Base-by-base conservation (phyloP, 768 basidiomycete species). In the Amanita phalloides region DNA sequence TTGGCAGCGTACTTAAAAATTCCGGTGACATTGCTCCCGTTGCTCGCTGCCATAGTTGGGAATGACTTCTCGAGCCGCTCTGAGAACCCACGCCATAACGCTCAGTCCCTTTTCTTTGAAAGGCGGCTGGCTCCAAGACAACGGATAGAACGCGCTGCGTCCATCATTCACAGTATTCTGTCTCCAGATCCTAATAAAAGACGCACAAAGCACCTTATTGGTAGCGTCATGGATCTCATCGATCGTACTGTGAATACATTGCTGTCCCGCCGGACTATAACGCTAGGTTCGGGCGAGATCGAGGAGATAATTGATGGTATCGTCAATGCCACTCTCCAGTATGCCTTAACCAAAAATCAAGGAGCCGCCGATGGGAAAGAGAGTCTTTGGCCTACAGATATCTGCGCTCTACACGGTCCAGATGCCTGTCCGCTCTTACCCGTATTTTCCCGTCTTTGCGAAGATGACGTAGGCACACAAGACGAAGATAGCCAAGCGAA, bases 181-280 rank as follows among this genome's bases (percentile, higher is more conserved):
- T 71, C 76, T 25, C 70, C 76, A 10, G 68, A 71, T 17, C 60
- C 73, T n/a, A 65, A 68, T 45, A 76, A 73, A 54, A 71, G 70
- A 48, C 77, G 74, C 53, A 67, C 67, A 32, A 81, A 75, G 59
- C 71, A 81, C 53, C 75, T 71, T 60, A 71, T 86, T 11, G 78
- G 72, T 26, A 80, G 79, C 56, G 86, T 86, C 45, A 83, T 88
- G 76, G 83, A 88, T 61, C 77, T 89, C 55, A 87, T 90, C 51
- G 81, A 82, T 54, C 72, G 75, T 45, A 77, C 84, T 0, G 81
- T 87, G 17, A 75, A 76, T 47, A 66, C 76, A 1, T 71, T 90
- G 5, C 66, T 86, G 21, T 58, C 65, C 3, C 69, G 82, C 53
- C 72, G 76, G 3, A 61, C 68, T 7, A 63, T 73, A 13, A 70